Evolutionary conservation across 768 basidiomycete genomes (phyloP).

Genomic region (Cystobasidium tubakii): DNA sequence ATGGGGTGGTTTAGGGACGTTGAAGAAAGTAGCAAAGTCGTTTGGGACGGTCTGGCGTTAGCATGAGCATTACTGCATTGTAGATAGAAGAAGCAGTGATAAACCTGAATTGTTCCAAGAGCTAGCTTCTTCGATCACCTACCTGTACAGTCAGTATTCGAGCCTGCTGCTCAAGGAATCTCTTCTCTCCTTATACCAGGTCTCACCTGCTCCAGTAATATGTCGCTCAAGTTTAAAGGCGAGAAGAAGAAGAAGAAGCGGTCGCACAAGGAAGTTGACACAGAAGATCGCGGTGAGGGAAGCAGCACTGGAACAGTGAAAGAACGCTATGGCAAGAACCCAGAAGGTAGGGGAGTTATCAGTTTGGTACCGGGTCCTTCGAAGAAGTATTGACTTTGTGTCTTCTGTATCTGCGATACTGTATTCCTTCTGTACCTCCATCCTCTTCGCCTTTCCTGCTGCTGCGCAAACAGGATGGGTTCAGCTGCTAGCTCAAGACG

Average conservation of each 20-base stretch:
- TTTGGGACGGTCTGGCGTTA: slow-evolving; percentile 30
- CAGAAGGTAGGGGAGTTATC: slow-evolving; percentile 18
- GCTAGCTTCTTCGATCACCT: too few relatives aligned
- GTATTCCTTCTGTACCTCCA: neutral
- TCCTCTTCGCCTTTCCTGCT: neutral
- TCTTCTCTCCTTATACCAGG: too few relatives aligned
- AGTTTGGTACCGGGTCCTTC: neutral
- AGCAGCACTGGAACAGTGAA: slow-evolving; percentile 30
- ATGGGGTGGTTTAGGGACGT: slow-evolving; percentile 29
- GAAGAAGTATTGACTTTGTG: neutral
- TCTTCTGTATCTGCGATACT: neutral
- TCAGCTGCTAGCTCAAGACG: slow-evolving; percentile 8
- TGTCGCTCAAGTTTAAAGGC: slow-evolving; percentile 35
- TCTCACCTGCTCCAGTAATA: neutral
- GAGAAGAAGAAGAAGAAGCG: slow-evolving; percentile 38
- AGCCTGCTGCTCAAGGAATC: neutral
- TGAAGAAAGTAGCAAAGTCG: slow-evolving; percentile 18
- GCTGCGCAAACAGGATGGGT: slow-evolving; percentile 24
- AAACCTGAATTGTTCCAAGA: too few relatives aligned
- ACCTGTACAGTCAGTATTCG: too few relatives aligned
- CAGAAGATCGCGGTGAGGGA: slow-evolving; percentile 22
- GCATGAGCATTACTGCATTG: slow-evolving; percentile 13
- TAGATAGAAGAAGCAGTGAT: neutral
- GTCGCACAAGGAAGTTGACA: slow-evolving; percentile 20
- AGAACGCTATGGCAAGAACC: slow-evolving; percentile 27